These are phyloP conservation scores for Colletotrichum truncatum DNA, from an alignment of 2,329 filamentous ascomycete genomes.

Conservation along the genomic window DNA sequence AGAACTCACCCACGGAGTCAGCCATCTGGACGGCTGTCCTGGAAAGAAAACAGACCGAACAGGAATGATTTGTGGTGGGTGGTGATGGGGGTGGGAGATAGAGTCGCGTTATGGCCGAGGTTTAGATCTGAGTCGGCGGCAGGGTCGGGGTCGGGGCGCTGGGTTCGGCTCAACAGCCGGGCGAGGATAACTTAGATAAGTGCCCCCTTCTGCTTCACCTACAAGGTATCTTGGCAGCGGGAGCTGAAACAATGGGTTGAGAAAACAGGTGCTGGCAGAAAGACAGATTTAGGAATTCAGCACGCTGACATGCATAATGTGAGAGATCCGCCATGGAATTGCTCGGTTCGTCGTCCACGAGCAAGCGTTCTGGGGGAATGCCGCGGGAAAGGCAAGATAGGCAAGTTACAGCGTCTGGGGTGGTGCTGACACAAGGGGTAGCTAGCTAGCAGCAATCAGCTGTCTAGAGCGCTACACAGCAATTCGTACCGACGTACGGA, in stretches of 20 bases:
- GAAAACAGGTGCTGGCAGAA: constrained; percentile 14
- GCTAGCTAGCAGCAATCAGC: constrained; percentile 19
- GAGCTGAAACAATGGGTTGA: background rate
- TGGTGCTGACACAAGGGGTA: constrained; percentile 12
- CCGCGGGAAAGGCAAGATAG: constrained; percentile 7
- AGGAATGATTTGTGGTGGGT: background rate
- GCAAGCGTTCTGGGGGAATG: background rate
- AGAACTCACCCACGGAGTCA: constrained; percentile 50
- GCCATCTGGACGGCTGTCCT: constrained; percentile 40
- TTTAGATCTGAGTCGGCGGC: constrained; percentile 14
- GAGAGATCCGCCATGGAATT: constrained; percentile 26
- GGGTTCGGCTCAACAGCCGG: constrained; percentile 21
- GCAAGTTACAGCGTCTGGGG: constrained; percentile 6
- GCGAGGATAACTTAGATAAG: constrained; percentile 20
- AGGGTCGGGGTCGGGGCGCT: constrained; percentile 15
- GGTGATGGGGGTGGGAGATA: background rate
- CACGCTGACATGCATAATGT: constrained; percentile 26
- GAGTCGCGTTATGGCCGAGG: constrained; percentile 19
- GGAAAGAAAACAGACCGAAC: background rate
- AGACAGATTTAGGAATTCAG: constrained; percentile 11
- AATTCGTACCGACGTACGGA: constrained; percentile 21
- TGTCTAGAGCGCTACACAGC: background rate
- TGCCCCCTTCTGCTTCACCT: constrained; percentile 11
- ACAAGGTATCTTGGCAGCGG: constrained; percentile 9
- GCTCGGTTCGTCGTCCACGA: constrained; percentile 7